Conservation (phyloP, 1,284 basidiomycete genomes). For the Malassezia nana region DNA sequence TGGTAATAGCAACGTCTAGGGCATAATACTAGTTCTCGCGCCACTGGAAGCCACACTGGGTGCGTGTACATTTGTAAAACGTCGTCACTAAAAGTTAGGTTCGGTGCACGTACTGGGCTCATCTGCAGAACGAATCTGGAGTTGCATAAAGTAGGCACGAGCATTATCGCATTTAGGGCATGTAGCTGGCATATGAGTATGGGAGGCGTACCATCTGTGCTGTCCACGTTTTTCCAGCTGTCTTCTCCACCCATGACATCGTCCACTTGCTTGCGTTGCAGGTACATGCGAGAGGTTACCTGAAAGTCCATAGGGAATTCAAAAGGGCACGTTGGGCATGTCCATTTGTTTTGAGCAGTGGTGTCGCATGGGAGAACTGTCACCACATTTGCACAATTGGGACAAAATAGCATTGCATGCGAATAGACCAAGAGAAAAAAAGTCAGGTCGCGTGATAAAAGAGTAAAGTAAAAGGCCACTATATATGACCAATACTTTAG, state of each 20-base stretch:
- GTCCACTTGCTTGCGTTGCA: conserved; percentile 36
- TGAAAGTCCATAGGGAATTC: conserved; percentile 78
- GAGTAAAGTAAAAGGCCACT: neutral
- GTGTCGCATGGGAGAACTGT: conserved; percentile 55
- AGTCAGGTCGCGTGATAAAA: neutral
- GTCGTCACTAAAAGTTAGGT: conserved; percentile 33
- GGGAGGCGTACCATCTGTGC: conserved; percentile 54
- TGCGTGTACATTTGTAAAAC: conserved; percentile 40
- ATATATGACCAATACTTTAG: neutral
- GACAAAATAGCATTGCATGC: conserved; percentile 73
- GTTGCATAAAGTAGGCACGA: conserved; percentile 84
- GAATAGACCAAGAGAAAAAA: neutral
- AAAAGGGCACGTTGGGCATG: conserved; percentile 86
- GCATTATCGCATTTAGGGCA: conserved; percentile 85
- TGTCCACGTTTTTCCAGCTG: conserved; percentile 89
- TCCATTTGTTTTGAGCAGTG: conserved; percentile 68
- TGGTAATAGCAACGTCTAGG: neutral
- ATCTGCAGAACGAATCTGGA: conserved; percentile 82
- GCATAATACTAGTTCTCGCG: conserved; percentile 26
- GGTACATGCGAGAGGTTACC: conserved; percentile 51
- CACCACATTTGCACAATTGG: conserved; percentile 83
- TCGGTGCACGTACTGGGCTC: conserved; percentile 42
- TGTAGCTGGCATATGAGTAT: conserved; percentile 17
- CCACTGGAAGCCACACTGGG: conserved; percentile 38
- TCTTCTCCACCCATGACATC: conserved; percentile 55